Percentiles rank a stretch among this genome's conserved stretches.
These are phyloP conservation scores for Closterium sp. DNA, from an alignment of 139 green algal species.

Conservation along the genomic window DNA sequence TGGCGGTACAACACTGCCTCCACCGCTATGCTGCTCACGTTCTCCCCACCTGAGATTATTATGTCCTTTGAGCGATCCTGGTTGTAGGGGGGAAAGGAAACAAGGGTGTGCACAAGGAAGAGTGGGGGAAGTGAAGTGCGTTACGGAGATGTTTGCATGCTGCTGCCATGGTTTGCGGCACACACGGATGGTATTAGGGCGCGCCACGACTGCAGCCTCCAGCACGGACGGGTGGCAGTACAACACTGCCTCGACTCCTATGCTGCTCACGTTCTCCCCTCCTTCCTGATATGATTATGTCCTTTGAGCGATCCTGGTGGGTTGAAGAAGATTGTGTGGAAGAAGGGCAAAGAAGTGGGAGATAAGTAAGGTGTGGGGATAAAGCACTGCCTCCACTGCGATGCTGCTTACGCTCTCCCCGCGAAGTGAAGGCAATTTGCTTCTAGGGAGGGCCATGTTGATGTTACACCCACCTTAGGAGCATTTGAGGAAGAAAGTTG, in stretches of 20 bases:
- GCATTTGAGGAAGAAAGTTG: too few species aligned
- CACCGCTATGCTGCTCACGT: conserved; percentile 43
- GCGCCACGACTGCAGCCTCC: conserved; percentile 27
- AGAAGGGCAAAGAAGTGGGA: neutral
- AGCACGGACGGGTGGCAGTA: too few species aligned
- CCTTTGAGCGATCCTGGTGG: conserved; percentile 36
- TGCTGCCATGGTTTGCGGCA: neutral
- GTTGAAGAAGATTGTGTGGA: neutral
- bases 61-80: conserved; percentile 48
- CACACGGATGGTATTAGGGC: conserved; percentile 31
- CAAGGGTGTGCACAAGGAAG: neutral
- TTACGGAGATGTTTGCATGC: neutral
- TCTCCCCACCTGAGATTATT: conserved; percentile 48
- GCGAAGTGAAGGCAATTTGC: too few species aligned
- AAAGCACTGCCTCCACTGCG: too few species aligned
- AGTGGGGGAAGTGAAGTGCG: neutral
- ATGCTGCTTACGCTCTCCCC: too few species aligned
- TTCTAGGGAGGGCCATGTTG: too few species aligned
- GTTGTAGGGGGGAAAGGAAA: neutral
- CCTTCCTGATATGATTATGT: conserved; percentile 48
- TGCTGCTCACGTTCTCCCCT: conserved; percentile 44
- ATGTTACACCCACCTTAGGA: too few species aligned
- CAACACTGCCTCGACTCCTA: conserved; percentile 8
- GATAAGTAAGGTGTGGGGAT: too few species aligned
- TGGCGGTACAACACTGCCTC: conserved; percentile 27